Evolutionary conservation across 441 rosid genomes (phyloP), one percentile per base, ranked within the genome.

Genomic region (Populus trichocarpa): DNA sequence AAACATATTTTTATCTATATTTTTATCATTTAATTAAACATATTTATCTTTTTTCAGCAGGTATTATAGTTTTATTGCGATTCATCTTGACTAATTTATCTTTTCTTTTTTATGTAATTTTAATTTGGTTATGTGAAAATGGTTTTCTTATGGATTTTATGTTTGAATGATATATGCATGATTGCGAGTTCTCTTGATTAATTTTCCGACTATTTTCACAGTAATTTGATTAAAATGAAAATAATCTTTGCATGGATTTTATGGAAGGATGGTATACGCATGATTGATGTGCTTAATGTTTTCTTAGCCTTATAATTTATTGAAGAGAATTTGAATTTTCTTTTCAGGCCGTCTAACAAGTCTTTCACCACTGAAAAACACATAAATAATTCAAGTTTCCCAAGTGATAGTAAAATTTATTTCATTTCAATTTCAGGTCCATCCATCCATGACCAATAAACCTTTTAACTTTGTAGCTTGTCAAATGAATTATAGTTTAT

Each of bases 41-140:
- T 35, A 25, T 28, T 76, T 96, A 93, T 83, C 98, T n/a, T 94
- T 53, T 88, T 93, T 87, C 98, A 96, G 78, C 98, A 94, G 90
- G 99, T 94, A 74, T 42, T 69, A n/a, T 66, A 42, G 57, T 63
- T 80, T n/a, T 76, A 46, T 13, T 28, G 63, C 59, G 70, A 66
- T 57, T 73, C 42, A 23, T 70, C 65, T 71, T 11, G 11, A 18
- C 6, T 7, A 18, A 53, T 33, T 70, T 53, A 36, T 18, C 25
- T 72, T 23, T 50, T 23, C 0, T 30, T 69, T 66, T 35, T 33
- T 72, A 20, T 12, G 36, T 7, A 33, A 36, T 30, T 67, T 20
- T n/a, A 69, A 65, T 63, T 13, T 67, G 40, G 14, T 5, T 64
- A 73, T 18, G 18, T 5, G 7, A 18, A 28, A 53, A 33, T 40